Evolutionary conservation across 805 yeast species (phyloP).

Genomic region (Hanseniaspora mollemarum): DNA sequence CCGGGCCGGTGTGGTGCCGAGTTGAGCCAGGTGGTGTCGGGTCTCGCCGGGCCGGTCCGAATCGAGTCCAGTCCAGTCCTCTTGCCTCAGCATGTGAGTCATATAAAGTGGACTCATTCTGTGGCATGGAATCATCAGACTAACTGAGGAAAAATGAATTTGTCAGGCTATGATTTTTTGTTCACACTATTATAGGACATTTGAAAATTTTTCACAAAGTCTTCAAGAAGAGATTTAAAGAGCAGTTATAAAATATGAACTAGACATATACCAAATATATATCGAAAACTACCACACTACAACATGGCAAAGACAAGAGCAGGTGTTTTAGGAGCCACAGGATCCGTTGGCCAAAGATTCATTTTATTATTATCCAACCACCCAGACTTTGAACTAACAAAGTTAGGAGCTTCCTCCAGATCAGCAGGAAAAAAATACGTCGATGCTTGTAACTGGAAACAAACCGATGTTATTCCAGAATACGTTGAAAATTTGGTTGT

Average conservation of each 20-base stretch:
- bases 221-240: not conserved
- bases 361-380: conserved; percentile 72
- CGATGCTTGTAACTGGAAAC: conserved; percentile 91
- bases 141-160: not conserved
- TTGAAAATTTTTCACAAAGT: not conserved
- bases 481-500: conserved; percentile 53
- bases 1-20: too few species aligned
- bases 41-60: too few species aligned
- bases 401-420: conserved; percentile 83
- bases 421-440: conserved; percentile 82
- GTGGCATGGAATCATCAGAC: not conserved
- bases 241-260: not conserved
- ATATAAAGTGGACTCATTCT: not conserved
- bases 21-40: too few species aligned
- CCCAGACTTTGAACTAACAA: conserved; percentile 77
- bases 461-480: conserved; percentile 70
- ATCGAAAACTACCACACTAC: not conserved
- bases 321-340: conserved; percentile 97
- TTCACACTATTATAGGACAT: too few species aligned
- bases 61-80: too few species aligned
- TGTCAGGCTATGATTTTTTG: not conserved
- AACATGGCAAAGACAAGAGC: conserved; percentile 31
- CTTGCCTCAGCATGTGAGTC: too few species aligned
- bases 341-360: conserved; percentile 94
- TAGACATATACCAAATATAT: not conserved